phyloP scores from a whole-genome alignment of 2,329 filamentous ascomycete genomes.

The Xylaria sp. region DNA sequence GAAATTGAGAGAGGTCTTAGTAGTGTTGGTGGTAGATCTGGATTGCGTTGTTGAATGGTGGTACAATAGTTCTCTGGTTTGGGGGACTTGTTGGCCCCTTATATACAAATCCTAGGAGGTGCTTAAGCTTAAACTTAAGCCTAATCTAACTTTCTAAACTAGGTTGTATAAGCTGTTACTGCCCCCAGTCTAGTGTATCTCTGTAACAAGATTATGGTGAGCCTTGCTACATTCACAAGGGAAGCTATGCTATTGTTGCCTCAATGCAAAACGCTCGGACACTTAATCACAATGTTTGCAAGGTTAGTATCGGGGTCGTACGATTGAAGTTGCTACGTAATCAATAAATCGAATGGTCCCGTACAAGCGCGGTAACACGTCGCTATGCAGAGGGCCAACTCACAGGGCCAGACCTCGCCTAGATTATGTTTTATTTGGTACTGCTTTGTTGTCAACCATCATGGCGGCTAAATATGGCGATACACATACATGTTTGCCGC shows the following conservation, averaged over 20 bases:
- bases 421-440: too few species aligned
- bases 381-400: conserved; percentile 27
- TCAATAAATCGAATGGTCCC: conserved; percentile 18
- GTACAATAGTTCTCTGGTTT: too few species aligned
- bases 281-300: conserved; percentile 19
- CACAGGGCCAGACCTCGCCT: conserved; percentile 18
- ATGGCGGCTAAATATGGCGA: too few species aligned
- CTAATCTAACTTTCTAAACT: too few species aligned
- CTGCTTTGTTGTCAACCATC: too few species aligned
- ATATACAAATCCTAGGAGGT: too few species aligned
- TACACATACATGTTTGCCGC: too few species aligned
- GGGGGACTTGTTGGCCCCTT: too few species aligned
- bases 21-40: neutral
- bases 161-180: too few species aligned
- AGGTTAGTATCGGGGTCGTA: conserved; percentile 31
- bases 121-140: too few species aligned
- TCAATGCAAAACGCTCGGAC: neutral
- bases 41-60: conserved; percentile 5
- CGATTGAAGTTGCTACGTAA: conserved; percentile 26
- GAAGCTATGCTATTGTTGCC: too few species aligned
- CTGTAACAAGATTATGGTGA: neutral
- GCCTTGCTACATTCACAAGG: neutral
- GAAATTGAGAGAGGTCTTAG: neutral
- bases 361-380: conserved; percentile 32
- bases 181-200: too few species aligned